phyloP scores from a whole-genome alignment of 495 filamentous ascomycete genomes.

The Podospora pseudoanserina region DNA sequence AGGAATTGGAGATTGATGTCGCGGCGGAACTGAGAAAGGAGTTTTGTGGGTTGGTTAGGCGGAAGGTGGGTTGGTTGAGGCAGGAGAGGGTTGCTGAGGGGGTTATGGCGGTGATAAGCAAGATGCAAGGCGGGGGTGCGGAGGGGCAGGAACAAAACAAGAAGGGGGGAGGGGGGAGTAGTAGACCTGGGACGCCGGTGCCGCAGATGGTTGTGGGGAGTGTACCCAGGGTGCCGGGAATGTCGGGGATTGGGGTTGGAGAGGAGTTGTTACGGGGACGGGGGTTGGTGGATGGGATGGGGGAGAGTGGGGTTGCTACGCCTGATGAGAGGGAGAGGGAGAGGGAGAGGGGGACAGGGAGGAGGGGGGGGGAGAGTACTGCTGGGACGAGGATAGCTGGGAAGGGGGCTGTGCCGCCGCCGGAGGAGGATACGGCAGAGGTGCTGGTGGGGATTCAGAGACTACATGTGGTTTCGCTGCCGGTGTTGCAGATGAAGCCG shows the following conservation, averaged over 20 bases:
- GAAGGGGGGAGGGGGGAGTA: background rate
- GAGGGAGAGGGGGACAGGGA: slow-evolving; percentile 13
- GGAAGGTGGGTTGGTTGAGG: slow-evolving; percentile 35
- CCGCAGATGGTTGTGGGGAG: slow-evolving; percentile 8
- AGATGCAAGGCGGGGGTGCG: slow-evolving; percentile 16
- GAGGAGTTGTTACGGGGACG: slow-evolving; percentile 41
- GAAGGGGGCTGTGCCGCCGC: background rate
- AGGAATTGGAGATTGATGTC: slow-evolving; percentile 40
- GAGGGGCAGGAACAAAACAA: background rate
- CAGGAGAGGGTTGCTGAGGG: slow-evolving; percentile 40
- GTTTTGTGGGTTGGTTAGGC: slow-evolving; percentile 45
- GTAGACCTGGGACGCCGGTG: background rate
- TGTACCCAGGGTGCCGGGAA: slow-evolving; percentile 29
- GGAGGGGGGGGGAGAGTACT: slow-evolving; percentile 20
- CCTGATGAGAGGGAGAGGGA: slow-evolving; percentile 4
- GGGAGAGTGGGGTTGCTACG: background rate
- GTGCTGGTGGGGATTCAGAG: slow-evolving; percentile 75
- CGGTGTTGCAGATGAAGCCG: slow-evolving; percentile 75
- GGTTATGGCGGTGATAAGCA: slow-evolving; percentile 40
- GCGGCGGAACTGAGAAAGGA: slow-evolving; percentile 41
- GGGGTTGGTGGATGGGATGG: slow-evolving; percentile 28
- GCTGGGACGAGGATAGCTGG: background rate
- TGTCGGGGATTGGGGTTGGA: slow-evolving; percentile 43
- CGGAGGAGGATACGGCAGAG: slow-evolving; percentile 36
- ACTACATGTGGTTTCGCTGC: slow-evolving; percentile 59